Evolutionary conservation across 2,329 filamentous ascomycete genomes (phyloP).

Genomic region (Venturia asperata): DNA sequence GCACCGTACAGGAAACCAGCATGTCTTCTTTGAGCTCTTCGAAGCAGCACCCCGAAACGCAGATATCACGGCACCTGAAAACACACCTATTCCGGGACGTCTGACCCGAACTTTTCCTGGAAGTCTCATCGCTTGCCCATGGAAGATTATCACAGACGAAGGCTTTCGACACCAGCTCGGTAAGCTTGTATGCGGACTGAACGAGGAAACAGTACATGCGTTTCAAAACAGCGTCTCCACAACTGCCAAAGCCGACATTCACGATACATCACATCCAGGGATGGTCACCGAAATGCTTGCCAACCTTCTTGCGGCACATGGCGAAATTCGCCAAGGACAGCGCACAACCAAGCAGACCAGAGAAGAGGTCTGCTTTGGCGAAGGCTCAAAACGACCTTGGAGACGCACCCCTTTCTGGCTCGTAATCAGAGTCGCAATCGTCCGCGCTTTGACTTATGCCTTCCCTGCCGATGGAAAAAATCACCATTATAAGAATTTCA

Average conservation of each 20-base stretch:
- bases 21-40: background rate
- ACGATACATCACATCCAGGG: background rate
- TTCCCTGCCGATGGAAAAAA: background rate
- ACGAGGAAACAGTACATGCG: background rate
- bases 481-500: constrained; percentile 7
- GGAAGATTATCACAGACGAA: background rate
- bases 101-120: constrained; percentile 1
- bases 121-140: background rate
- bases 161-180: background rate
- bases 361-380: background rate
- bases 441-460: background rate
- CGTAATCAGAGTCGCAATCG: background rate
- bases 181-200: background rate
- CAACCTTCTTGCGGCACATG: background rate
- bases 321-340: background rate
- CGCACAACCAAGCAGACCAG: background rate
- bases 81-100: background rate
- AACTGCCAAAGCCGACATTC: background rate
- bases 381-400: background rate
- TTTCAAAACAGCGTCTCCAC: background rate
- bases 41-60: background rate
- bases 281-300: constrained; percentile 7
- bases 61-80: background rate
- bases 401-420: constrained; percentile 1
- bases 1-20: background rate